Evolutionary conservation across 768 basidiomycete species (phyloP), one percentile per base, ranked within the genome.

Genomic region (Rhizopogon sp.): DNA sequence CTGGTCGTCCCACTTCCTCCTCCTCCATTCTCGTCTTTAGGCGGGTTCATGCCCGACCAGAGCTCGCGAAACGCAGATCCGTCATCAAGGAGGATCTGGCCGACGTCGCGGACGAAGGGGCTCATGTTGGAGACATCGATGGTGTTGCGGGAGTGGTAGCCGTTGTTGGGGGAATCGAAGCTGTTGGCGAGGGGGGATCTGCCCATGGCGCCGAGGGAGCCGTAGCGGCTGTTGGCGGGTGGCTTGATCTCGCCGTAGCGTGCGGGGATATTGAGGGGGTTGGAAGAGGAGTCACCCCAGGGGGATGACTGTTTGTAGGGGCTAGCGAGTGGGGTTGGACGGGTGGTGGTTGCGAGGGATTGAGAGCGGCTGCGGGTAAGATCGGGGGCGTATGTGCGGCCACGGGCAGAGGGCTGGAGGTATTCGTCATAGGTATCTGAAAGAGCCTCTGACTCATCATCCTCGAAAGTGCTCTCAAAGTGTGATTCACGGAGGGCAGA

Each of bases 21-120:
- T 4, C 77, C 76, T 6, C 81, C 83, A 46, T 79, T 81, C 66
- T 87, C 83, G 57, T 85, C 84, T 37, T 79, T 76, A 4, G 79
- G 83, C 0, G 79, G 81, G 55, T 83, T 74, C 76, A 80, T 80
- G n/a, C 85, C 82, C 0, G 84, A 77, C 88, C 88, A 91, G 4
- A 90, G 75, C 58, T 90, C 87, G 35, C 86, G 76, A 60, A 90
- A 81, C 0, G 84, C 83, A 0, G 84, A 80, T 4, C 81, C 83
- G 54, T 91, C 88, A 62, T 90, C 88, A 47, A 85, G 69, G 37
- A 91, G 69, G 54, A 92, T 89, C 69, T 87, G 83, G 6, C 82
- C 83, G 16, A 93, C 87, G 66, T 93, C 89, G 22, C 90, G 76
- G n/a, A 89, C 81, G 66, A 93, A 93, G 0, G 90, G 91, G 59